These are phyloP conservation scores for Didymella glomerata DNA, from an alignment of 2,329 filamentous ascomycete genomes.

Conservation along the genomic window DNA sequence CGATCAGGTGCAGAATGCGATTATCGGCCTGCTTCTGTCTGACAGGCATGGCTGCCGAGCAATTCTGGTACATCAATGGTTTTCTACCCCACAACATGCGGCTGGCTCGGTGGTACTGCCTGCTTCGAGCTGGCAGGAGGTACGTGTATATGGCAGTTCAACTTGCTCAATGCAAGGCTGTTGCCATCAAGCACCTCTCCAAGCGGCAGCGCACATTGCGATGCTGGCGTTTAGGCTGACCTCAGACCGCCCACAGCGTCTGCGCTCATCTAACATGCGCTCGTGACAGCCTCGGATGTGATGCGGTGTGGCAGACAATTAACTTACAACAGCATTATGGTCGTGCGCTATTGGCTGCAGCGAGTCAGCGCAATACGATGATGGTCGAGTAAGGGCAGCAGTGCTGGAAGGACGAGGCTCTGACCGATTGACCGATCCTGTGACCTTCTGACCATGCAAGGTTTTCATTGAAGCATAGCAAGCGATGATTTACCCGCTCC, in stretches of 20 bases:
- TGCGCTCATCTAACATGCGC: conserved; percentile 34
- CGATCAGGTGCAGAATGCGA: conserved; percentile 26
- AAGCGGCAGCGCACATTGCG: conserved; percentile 2
- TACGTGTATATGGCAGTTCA: conserved; percentile 5
- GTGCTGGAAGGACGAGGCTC: conserved; percentile 29
- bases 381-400: conserved; percentile 29
- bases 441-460: conserved; percentile 45
- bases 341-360: conserved; percentile 38
- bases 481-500: conserved; percentile 46
- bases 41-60: conserved; percentile 24
- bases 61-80: not conserved
- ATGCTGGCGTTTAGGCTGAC: conserved; percentile 21
- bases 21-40: conserved; percentile 31
- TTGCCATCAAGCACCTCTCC: conserved; percentile 7
- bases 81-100: conserved; percentile 39
- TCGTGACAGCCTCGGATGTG: conserved; percentile 35
- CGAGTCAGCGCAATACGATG: conserved; percentile 33
- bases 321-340: conserved; percentile 38
- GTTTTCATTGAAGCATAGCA: conserved; percentile 36
- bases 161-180: conserved; percentile 28
- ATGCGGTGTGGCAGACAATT: conserved; percentile 50
- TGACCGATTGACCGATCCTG: conserved; percentile 48
- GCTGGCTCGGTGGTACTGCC: conserved; percentile 25
- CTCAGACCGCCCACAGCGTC: conserved; percentile 29
- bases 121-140: conserved; percentile 11